Evolutionary conservation across 805 yeast species (phyloP), one percentile per base, ranked within the genome.

Genomic region (Suhomyces canberraensis): DNA sequence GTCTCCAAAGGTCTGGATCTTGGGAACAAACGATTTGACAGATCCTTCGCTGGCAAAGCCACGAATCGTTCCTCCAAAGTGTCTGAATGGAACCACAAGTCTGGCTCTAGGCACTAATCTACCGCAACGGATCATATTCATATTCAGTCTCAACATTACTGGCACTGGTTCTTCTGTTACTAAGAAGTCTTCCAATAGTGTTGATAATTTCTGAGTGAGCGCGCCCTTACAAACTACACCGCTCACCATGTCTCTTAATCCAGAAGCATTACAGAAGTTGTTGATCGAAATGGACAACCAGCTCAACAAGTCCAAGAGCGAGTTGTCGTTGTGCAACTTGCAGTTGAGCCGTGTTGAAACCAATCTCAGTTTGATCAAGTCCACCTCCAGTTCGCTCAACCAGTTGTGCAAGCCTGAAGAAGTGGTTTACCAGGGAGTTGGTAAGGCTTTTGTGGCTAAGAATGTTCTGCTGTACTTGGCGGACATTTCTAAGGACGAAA

Each of bases 361-460:
- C 31, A 74, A 73, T 47, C 60, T 74, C 46, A 71, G 68, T 47
- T 55, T 84, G 32, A 72, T 80, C 15, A 72, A 73, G 17, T 65
- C 76, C 29, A 82, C 95, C 7, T 60, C 71, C 22, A 54, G 69
- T 22, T 84, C 83, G 46, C 64, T 88, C 33, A 64, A 61, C 17
- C 46, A 50, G 29, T 45, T 62, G 19, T 66, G 75, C 29, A 50
- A 47, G 33, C 47, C 51, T 3, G 53, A 73, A 11, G 72, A 75
- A 8, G 54, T 54, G 7, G 90, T 89, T 4, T 89, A 95, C 93
- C 78, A 85, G 54, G 86, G 95, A 4, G 76, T 86, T 24, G 97
- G 97, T 19, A 84, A 83, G 59, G 76, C 87, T 20, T 84, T 83
- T 55, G 61, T 83, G 8, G 57, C 63, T 30, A 69, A 69, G 4